Evolutionary conservation across 768 basidiomycete genomes (phyloP), one percentile per base, ranked within the genome.

Genomic region (Leccinellum albellum): DNA sequence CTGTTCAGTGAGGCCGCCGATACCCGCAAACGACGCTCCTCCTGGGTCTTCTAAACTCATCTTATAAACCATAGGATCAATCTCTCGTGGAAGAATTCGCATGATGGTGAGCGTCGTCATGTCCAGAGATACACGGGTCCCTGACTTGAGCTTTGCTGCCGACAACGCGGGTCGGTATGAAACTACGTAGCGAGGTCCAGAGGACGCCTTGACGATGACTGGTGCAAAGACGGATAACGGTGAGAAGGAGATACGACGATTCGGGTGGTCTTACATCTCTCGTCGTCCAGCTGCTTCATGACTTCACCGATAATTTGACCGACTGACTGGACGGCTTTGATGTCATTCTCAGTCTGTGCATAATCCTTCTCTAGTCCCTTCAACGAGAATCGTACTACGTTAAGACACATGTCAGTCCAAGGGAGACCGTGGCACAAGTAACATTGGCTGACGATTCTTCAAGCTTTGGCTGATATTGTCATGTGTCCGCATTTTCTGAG

Each of bases 41-140:
- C 94, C 94, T 3, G 97, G 94, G 67, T 98, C 96, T 73, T 99
- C 97, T 67, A 97, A 78, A 61, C 93, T 96, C 97, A 98, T 99
- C 77, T 98, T 98, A 79, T 99, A 99, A 12, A 99, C 96, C 65
- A 96, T 76, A 15, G 97, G 97, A 70, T 99, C 97, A 7, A 99
- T 93, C 72, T 99, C 97, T 60, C 97, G 84, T 4, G 97, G 97
- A 20, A 99, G 79, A 52, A 98, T 96, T 35, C 97, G 91, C 94
- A 99, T 98, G 68, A 99, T 93, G 6, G 97, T 99, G 31, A 98
- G 78, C 2, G 97, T 98, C 4, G 97, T 99, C 97, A 99, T 98
- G 73, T 99, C 97, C 31, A 99, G 84, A 54, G 94, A 95, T 56
- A 99, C 97, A 61, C 97, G 91, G 4, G 92, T 92, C 50, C 94